These are phyloP conservation scores for Peniophora sp. DNA, from an alignment of 1,284 basidiomycete genomes.

Conservation along the genomic window DNA sequence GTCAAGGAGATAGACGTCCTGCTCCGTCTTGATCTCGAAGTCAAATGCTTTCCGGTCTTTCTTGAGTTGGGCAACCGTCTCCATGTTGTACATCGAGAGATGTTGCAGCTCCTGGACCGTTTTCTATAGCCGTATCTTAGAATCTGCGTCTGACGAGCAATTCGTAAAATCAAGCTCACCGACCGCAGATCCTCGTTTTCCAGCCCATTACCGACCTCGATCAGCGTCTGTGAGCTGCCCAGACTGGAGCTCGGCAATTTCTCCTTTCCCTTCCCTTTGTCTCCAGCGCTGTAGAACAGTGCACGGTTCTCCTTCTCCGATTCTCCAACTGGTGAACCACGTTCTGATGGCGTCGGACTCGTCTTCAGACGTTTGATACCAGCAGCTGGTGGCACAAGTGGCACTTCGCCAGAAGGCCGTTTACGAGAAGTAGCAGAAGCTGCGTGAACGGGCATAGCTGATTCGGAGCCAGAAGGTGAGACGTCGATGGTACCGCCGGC, in stretches of 20 bases:
- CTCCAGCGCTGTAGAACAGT: neutral
- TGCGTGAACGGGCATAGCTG: neutral
- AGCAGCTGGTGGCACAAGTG: neutral
- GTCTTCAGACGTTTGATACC: neutral
- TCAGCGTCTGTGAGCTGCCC: neutral
- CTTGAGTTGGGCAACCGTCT: neutral
- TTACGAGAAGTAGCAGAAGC: neutral
- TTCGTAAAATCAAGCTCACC: neutral
- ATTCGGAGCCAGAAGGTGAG: neutral
- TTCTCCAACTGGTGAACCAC: neutral
- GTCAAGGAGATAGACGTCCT: constrained; percentile 8
- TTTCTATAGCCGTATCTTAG: neutral
- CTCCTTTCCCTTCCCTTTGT: neutral
- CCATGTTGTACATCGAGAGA: neutral
- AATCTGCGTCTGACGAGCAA: neutral
- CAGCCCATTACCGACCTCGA: neutral
- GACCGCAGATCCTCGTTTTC: neutral
- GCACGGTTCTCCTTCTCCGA: neutral
- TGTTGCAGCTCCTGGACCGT: neutral
- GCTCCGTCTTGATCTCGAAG: constrained; percentile 1
- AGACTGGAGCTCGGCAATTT: neutral
- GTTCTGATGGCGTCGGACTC: too few species aligned
- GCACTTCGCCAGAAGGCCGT: neutral
- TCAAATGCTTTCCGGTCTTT: constrained; percentile 3
- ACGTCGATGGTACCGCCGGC: neutral